phyloP scores from a whole-genome alignment of 371 early-diverging fungal genomes.

The Syncephalastrum sp. region DNA sequence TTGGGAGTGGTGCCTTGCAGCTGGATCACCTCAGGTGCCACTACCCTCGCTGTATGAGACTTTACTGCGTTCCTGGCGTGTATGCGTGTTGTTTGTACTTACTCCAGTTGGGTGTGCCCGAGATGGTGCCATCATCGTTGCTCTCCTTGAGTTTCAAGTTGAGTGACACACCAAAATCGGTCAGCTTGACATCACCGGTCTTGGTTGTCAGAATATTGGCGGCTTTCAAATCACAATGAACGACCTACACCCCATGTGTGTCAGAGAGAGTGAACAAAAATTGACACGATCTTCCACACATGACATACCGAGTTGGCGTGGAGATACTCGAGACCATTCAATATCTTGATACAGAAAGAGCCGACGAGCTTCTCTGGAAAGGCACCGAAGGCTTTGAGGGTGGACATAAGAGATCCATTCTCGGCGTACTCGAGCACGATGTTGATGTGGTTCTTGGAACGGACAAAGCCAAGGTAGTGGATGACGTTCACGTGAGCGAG shows the following conservation, averaged over 20 bases:
- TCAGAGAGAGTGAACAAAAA: conserved; percentile 8
- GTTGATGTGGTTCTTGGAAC: conserved; percentile 69
- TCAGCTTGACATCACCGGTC: conserved; percentile 91
- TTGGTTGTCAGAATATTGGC: conserved; percentile 95
- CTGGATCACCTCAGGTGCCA: conserved; percentile 97
- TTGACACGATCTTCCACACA: neutral
- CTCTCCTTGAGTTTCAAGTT: conserved; percentile 67
- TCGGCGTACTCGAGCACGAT: conserved; percentile 95
- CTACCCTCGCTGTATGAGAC: conserved; percentile 30
- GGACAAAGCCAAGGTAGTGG: conserved; percentile 82
- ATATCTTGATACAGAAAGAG: conserved; percentile 87
- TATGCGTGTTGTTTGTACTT: conserved; percentile 22
- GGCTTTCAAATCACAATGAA: conserved; percentile 97
- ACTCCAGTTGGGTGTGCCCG: conserved; percentile 97
- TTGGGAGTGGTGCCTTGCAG: conserved; percentile 77
- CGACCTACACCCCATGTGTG: conserved; percentile 44
- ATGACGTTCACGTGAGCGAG: conserved; percentile 85
- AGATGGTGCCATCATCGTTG: conserved; percentile 65
- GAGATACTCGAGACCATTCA: conserved; percentile 88
- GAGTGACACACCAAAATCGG: conserved; percentile 94
- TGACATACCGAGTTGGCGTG: conserved; percentile 70
- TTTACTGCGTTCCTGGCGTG: neutral
- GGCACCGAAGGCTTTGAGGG: conserved; percentile 87
- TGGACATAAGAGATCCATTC: conserved; percentile 89
- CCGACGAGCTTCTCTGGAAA: conserved; percentile 94